Conservation (phyloP, 805 yeast genomes). For the Debaryomyces maramus region DNA sequence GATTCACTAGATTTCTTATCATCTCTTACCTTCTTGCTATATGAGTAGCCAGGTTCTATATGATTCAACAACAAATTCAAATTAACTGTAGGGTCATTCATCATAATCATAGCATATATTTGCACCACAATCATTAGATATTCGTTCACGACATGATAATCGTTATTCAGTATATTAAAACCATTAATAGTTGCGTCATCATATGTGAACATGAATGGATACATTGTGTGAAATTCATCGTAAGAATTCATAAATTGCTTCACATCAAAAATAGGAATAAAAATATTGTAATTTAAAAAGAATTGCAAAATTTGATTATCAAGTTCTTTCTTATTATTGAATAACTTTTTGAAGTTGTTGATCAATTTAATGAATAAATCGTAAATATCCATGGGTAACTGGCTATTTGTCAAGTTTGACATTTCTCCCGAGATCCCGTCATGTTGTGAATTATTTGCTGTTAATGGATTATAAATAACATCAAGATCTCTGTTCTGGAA, state of each 20-base stretch:
- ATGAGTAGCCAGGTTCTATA: slow-evolving; percentile 30
- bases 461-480: slow-evolving; percentile 40
- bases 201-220: slow-evolving; percentile 47
- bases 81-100: slow-evolving; percentile 48
- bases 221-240: slow-evolving; percentile 48
- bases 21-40: slow-evolving; percentile 17
- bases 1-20: slow-evolving; percentile 26
- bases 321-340: slow-evolving; percentile 36
- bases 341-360: slow-evolving; percentile 43
- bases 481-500: slow-evolving; percentile 38
- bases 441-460: slow-evolving; percentile 23
- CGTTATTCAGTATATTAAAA: slow-evolving; percentile 48
- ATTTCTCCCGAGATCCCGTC: slow-evolving; percentile 9
- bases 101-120: slow-evolving; percentile 52
- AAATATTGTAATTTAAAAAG: slow-evolving; percentile 52
- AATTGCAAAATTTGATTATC: slow-evolving; percentile 50
- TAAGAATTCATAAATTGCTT: slow-evolving; percentile 53
- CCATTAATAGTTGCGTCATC: slow-evolving; percentile 48
- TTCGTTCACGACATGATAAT: slow-evolving; percentile 42
- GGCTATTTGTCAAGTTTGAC: slow-evolving; percentile 16
- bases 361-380: slow-evolving; percentile 44
- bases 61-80: slow-evolving; percentile 42
- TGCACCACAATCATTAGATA: slow-evolving; percentile 46
- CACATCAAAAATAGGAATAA: slow-evolving; percentile 56
- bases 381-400: slow-evolving; percentile 41